Evolutionary conservation across 78 protist genomes (phyloP).

Genomic region (Neovahlkampfia damariscottae): DNA sequence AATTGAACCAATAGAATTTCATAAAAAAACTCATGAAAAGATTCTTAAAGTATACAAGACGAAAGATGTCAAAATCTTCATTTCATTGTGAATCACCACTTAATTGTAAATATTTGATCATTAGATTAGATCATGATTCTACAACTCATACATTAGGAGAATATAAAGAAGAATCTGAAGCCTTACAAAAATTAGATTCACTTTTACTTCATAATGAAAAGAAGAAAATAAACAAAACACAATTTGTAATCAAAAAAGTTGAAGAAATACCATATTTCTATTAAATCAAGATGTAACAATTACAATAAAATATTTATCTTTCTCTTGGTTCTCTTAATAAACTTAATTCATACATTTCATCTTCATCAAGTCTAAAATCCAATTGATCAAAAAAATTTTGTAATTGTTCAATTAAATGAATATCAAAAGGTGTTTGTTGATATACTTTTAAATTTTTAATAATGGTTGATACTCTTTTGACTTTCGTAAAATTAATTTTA

Average conservation of each 20-base stretch:
- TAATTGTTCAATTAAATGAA: not conserved
- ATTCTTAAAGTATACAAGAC: too few relatives aligned
- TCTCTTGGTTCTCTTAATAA: not conserved
- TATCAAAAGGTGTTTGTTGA: slow-evolving; percentile 9
- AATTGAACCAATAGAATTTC: too few relatives aligned
- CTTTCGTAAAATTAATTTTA: slow-evolving; percentile 9
- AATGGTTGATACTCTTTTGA: not conserved
- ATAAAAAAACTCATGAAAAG: too few relatives aligned
- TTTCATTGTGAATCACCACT: too few relatives aligned
- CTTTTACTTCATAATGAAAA: not conserved
- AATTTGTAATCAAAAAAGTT: not conserved
- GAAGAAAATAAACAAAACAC: not conserved
- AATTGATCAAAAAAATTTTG: not conserved
- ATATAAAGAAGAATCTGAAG: not conserved
- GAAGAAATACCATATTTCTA: not conserved
- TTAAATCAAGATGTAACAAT: not conserved
- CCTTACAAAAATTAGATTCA: not conserved
- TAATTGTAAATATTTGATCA: too few relatives aligned
- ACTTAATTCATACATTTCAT: not conserved
- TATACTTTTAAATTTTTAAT: not conserved
- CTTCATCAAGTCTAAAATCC: not conserved
- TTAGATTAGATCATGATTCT: too few relatives aligned
- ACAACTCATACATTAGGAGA: not conserved
- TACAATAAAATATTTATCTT: not conserved
- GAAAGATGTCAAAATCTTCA: too few relatives aligned